Evolutionary conservation across 768 basidiomycete species (phyloP), one percentile per base, ranked within the genome.

Genomic region (Tricholoma furcatifolium): DNA sequence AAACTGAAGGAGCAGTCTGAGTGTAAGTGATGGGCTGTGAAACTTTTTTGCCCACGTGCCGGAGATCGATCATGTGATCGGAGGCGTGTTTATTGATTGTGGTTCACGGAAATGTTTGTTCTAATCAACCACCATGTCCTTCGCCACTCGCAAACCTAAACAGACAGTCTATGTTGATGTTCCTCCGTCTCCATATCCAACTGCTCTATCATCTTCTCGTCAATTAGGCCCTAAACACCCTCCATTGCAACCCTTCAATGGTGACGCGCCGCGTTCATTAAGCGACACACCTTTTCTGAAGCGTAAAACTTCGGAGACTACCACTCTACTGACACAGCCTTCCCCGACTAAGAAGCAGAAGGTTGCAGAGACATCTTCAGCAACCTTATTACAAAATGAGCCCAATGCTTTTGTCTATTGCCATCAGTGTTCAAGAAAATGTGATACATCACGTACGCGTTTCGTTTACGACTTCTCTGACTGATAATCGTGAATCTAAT

Each of bases 381-480:
- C 39, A 43, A 51, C 17, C 48, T 39, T 9, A 60, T 40, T 43
- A 47, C 54, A 40, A 61, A 63, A 42, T 24, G 10, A 24, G 39
- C 70, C 72, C 10, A 68, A 70, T 47, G 74, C 77, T 60, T 62
- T 74, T 64, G 67, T 81, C 45, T 80, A 83, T 58, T 91, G 89
- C 58, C 89, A 89, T 64, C 88, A 89, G 61, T 89, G 89, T 67
- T 75, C 74, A 56, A 78, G 77, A 63, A 87, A 84, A 59, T 80
- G 82, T 46, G 82, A 81, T 58, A 62, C 65, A 24, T 62, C 69
- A 42, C 69, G 87, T 85, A 42, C 46, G 75, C 18, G 18, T 40
- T 52, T 46, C 40, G 8, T 44, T 51, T 48, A 18, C 9, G 31
- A 47, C 15, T 12, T 23, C 39, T 31, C 30, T 54, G 12, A 20